A percentile compares a stretch with the other conserved stretches of the same genome.
These are phyloP conservation scores for Colletotrichum salicis DNA, from an alignment of 2,329 filamentous ascomycete genomes.

Conservation along the genomic window DNA sequence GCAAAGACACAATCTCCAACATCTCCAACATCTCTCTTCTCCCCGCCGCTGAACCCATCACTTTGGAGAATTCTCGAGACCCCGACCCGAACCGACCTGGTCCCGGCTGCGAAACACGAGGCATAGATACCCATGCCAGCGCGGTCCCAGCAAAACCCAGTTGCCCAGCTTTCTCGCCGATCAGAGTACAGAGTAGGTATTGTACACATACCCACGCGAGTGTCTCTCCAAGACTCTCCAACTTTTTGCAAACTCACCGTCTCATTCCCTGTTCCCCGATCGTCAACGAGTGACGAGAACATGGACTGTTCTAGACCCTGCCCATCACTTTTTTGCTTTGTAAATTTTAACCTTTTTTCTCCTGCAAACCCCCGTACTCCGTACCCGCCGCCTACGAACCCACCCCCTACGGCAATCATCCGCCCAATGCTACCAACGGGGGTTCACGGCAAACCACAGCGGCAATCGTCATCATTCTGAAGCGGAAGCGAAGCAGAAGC, in stretches of 20 bases:
- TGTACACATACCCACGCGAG: not conserved
- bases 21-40: slow-evolving; percentile 24
- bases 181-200: too few relatives aligned
- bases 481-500: not conserved
- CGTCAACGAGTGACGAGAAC: not conserved
- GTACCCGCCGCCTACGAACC: too few relatives aligned
- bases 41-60: too few relatives aligned
- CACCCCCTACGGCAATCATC: too few relatives aligned
- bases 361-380: not conserved
- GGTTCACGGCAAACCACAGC: not conserved
- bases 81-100: not conserved
- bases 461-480: not conserved
- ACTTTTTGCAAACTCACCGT: slow-evolving; percentile 31
- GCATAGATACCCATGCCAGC: not conserved
- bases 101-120: not conserved
- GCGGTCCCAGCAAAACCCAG: too few relatives aligned
- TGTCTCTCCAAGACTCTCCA: slow-evolving; percentile 10
- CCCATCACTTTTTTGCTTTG: not conserved
- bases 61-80: not conserved
- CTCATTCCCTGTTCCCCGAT: slow-evolving; percentile 2
- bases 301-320: slow-evolving; percentile 3
- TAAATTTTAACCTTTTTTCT: not conserved
- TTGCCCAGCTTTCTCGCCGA: too few relatives aligned
- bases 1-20: not conserved
- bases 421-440: not conserved